phyloP scores from a whole-genome alignment of 139 green algal genomes.

The Penium margaritaceum region DNA sequence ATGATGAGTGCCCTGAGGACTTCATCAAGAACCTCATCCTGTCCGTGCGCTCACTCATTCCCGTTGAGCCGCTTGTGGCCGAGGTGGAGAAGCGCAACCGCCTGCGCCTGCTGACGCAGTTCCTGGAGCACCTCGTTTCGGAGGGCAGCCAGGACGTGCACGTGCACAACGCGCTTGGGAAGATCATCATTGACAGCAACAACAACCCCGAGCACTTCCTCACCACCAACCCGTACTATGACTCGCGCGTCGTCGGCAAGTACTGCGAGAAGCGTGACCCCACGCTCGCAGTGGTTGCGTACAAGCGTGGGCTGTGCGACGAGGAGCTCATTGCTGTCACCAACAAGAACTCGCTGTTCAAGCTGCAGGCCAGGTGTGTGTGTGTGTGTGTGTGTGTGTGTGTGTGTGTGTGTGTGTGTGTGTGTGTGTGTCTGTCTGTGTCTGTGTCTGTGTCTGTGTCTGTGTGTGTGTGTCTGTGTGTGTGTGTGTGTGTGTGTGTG shows the following conservation, averaged over 20 bases:
- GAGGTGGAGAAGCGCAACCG: conserved; percentile 79
- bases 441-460: too few relatives aligned
- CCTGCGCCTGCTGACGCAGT: conserved; percentile 88
- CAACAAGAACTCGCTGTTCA: conserved; percentile 94
- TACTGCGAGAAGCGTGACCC: conserved; percentile 97
- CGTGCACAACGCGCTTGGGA: conserved; percentile 97
- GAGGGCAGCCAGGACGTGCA: conserved; percentile 85
- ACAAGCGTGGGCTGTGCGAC: conserved; percentile 93
- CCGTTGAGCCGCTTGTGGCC: conserved; percentile 69
- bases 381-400: not conserved
- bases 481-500: too few relatives aligned
- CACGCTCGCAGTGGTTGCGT: conserved; percentile 86
- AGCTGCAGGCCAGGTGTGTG: conserved; percentile 77
- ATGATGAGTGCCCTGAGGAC: conserved; percentile 84
- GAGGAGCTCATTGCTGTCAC: conserved; percentile 91
- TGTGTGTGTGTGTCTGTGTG: too few relatives aligned
- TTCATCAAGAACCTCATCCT: conserved; percentile 98
- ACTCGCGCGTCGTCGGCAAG: conserved; percentile 78
- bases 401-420: too few relatives aligned
- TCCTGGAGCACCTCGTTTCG: conserved; percentile 95
- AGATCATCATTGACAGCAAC: conserved; percentile 99
- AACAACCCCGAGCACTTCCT: conserved; percentile 99
- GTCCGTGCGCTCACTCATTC: conserved; percentile 81
- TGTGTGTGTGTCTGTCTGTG: too few relatives aligned
- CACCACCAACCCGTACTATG: conserved; percentile 98